phyloP scores from a whole-genome alignment of 805 yeast genomes.

The Yarrowia sp. region DNA sequence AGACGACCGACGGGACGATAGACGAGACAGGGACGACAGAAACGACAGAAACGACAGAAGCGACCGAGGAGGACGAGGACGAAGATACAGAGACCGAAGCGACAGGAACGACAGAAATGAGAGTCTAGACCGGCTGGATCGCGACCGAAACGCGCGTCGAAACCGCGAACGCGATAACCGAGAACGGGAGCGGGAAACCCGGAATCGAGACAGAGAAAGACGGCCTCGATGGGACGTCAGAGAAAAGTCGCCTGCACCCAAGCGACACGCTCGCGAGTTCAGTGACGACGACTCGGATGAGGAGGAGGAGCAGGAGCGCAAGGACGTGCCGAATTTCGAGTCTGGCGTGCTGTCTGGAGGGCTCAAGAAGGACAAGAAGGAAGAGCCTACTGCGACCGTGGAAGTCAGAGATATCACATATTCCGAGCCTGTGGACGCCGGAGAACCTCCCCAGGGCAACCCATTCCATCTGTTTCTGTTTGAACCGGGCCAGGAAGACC shows the following conservation, averaged over 20 bases:
- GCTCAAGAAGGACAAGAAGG: not conserved
- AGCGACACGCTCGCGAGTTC: conserved; percentile 7
- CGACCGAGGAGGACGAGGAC: not conserved
- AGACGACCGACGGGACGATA: conserved; percentile 1
- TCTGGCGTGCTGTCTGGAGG: conserved; percentile 10
- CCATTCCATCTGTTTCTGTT: conserved; percentile 24
- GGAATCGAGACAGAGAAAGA: conserved; percentile 14
- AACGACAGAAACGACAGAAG: not conserved
- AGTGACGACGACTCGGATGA: conserved; percentile 28
- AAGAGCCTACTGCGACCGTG: not conserved
- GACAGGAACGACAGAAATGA: conserved; percentile 1
- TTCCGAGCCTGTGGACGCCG: conserved; percentile 23
- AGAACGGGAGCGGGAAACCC: conserved; percentile 3
- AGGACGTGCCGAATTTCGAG: conserved; percentile 16
- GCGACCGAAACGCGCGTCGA: not conserved
- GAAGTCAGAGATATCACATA: conserved; percentile 24
- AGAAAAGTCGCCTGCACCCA: conserved; percentile 13
- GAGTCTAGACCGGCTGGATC: not conserved
- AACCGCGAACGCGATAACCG: conserved; percentile 11
- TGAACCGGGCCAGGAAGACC: conserved; percentile 31
- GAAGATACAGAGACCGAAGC: conserved; percentile 4
- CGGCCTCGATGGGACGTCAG: conserved; percentile 22
- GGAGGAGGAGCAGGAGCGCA: conserved; percentile 7
- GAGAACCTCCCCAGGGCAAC: conserved; percentile 15
- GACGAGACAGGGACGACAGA: conserved; percentile 9